A percentile compares a stretch with the other conserved stretches of the same genome.
phyloP scores from a whole-genome alignment of 371 early-diverging fungal species.

The Caulochytrium protostelioides region DNA sequence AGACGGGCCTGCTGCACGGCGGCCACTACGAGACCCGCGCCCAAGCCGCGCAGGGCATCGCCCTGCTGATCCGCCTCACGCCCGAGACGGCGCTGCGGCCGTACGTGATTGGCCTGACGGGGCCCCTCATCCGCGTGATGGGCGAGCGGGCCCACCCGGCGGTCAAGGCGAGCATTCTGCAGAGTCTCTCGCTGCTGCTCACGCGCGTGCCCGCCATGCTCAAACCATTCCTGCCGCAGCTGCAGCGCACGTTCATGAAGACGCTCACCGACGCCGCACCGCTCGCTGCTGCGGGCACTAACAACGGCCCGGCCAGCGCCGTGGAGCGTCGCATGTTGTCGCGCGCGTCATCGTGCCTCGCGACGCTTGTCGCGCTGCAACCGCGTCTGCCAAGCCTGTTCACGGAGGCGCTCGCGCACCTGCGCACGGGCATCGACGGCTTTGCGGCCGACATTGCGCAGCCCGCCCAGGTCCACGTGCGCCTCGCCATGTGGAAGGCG shows the following conservation, averaged over 20 bases:
- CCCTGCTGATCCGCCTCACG: constrained; percentile 55
- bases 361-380: no score
- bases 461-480: no score
- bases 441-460: no score
- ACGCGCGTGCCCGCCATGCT: constrained; percentile 59
- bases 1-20: constrained; percentile 83
- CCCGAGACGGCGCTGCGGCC: constrained; percentile 55
- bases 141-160: constrained; percentile 78
- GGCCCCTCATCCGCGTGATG: constrained; percentile 88
- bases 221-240: constrained; percentile 91
- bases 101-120: constrained; percentile 83
- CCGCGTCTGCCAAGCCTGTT: no score
- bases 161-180: constrained; percentile 76
- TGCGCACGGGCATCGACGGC: no score
- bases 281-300: no score
- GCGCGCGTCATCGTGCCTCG: no score
- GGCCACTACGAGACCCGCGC: constrained; percentile 62
- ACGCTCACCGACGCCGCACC: constrained; percentile 49
- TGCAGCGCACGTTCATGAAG: constrained; percentile 89
- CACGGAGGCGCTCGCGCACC: no score
- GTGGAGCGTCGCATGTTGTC: no score
- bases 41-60: constrained; percentile 57
- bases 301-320: no score
- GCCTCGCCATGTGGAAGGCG: no score
- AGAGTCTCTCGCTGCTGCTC: constrained; percentile 55